phyloP scores from a whole-genome alignment of 768 basidiomycete genomes.

The Mrakia blollopis region DNA sequence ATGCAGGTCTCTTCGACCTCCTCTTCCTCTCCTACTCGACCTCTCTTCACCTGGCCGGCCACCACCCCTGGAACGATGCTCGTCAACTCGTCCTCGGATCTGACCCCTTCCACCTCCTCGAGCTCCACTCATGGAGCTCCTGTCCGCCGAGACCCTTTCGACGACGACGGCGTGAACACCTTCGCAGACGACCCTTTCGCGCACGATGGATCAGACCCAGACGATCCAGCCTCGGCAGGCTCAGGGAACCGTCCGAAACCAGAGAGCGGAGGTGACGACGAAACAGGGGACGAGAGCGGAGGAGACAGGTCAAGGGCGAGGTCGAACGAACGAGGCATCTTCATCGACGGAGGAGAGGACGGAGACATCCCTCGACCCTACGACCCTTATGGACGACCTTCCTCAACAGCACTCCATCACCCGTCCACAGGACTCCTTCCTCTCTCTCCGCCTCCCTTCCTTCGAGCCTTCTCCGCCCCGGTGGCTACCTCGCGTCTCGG shows the following conservation, averaged over 20 bases:
- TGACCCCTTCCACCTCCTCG: background rate
- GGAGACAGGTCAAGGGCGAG: constrained; percentile 7
- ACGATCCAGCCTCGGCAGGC: constrained; percentile 3
- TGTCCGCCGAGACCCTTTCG: constrained; percentile 30
- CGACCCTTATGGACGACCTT: constrained; percentile 10
- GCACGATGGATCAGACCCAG: constrained; percentile 27
- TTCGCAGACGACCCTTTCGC: constrained; percentile 33
- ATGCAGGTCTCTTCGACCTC: background rate
- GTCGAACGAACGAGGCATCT: background rate
- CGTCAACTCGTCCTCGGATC: background rate
- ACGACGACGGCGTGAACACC: constrained; percentile 24
- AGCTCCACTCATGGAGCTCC: background rate
- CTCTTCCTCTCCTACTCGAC: constrained; percentile 18
- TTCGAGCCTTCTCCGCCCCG: constrained; percentile 30
- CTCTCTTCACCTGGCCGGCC: constrained; percentile 6
- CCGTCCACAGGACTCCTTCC: background rate
- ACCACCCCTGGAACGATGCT: background rate
- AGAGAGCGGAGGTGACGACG: constrained; percentile 6
- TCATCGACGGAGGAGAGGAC: background rate
- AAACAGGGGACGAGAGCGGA: constrained; percentile 11
- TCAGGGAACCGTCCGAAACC: background rate
- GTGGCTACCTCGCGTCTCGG: constrained; percentile 22
- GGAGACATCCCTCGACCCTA: background rate
- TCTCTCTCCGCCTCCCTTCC: constrained; percentile 22
- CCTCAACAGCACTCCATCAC: background rate